Evolutionary conservation across 2,329 filamentous ascomycete species (phyloP), one percentile per base, ranked within the genome.

Genomic region (Sphaerostilbella broomeana): DNA sequence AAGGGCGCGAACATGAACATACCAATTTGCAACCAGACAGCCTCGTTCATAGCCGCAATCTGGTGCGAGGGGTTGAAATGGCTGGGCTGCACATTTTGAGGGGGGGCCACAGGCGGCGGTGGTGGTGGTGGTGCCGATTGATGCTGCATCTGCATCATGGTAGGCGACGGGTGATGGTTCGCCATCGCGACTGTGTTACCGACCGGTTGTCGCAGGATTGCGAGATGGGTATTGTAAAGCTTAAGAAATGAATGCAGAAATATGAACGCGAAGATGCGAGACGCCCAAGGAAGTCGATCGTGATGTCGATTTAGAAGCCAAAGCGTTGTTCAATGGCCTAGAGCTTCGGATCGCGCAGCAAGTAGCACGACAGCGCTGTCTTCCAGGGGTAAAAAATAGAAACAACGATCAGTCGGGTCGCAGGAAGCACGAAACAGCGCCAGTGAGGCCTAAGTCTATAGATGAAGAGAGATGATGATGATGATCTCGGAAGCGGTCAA

Each of bases 11-110:
- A 35, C 40, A 34, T 37, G 42, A 13, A 63, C 79, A 48, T 81
- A 95, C 88, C 90, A 51, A 97, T 84, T 60, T 92, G 85, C 57
- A 94, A 75, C 90, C 90, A 97, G 40, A 94, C 81, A 34, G 75
- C 73, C 65, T 97, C 90, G 55, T 94, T 97, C 56, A 90, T 75
- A 6, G 77, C 70, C 5, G 79, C 73, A 38, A 95, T 77, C 57
- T 86, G 83, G 52, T 89, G 84, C 51, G 84, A 79, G 16, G 84
- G 75, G 35, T 75, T 69, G 52, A 76, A 77, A 51, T 78, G 74
- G 33, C 63, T 67, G 44, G 70, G 73, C 52, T 75, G 77, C 40
- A 68, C 72, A 44, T 67, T 55, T 64, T 79, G 57, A 64, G 74
- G 57, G 65, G 73, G 56, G 45, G 70, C 69, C 47, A 79, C 76